Base-by-base conservation (phyloP, 768 basidiomycete genomes). In the Mrakia frigida region DNA sequence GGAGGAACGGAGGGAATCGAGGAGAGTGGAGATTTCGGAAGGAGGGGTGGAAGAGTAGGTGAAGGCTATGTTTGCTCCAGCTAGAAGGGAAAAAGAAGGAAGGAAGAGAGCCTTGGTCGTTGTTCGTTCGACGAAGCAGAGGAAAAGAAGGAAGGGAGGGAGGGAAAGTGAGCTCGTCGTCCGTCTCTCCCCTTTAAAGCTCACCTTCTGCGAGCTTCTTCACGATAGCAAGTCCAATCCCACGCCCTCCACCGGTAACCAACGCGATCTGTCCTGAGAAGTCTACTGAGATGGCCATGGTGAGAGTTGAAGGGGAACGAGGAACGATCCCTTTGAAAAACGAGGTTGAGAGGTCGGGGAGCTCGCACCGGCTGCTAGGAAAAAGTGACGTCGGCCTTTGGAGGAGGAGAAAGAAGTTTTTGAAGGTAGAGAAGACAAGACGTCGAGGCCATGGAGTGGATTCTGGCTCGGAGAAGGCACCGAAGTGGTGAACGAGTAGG, bases 11-110 rank as follows among this genome's bases (percentile, higher is more conserved):
- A 75, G 74, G 25, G 53, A 31, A n/a, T 10, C 2, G 35, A 84
- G 60, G 3, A 79, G 76, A n/a, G 74, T 74, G 4, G 80, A 82
- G 31, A 79, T 52, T 14, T 78, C 68, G 3, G 78, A 71, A 28
- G 79, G 73, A n/a, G 82, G 79, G 21, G 77, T 80, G 16, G 81
- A 81, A 14, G 81, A 82, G 78, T 82, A 82, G 11, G 80, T 80
- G 60, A 83, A 80, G 21, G 81, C 80, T 33, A 84, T 28, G 70
- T 79, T 80, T 16, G 81, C 81, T 10, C 83, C 82, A 33, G 80
- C 81, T 81, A 70, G 28, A 63, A 21, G 43, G 21, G 6, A 11
- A 65, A 39, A 13, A 35, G n/a, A 18, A 2, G 21, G 3, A 37
- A 39, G 63, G 63, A 33, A 35, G 43, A 63, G 28, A 37, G n/a